Percentiles rank a stretch among this genome's conserved stretches.
Conservation (phyloP, 306 rosid genomes). For the Trifolium dubium region DNA sequence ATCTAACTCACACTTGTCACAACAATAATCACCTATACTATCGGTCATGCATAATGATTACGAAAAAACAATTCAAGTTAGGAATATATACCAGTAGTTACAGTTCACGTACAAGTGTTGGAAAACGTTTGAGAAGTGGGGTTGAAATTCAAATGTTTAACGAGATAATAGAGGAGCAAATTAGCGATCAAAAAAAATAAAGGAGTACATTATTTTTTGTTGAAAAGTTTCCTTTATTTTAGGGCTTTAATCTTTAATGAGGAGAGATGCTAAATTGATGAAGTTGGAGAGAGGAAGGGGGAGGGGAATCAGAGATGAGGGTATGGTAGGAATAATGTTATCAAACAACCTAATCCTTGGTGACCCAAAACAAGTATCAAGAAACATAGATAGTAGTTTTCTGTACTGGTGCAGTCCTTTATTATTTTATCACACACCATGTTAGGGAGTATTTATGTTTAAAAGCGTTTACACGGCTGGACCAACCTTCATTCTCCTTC, state of each 20-base stretch:
- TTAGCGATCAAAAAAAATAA: background rate
- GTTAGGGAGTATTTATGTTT: conserved; percentile 9
- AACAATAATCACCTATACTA: background rate
- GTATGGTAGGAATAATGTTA: background rate
- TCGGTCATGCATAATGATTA: background rate
- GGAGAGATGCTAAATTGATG: background rate
- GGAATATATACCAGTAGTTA: conserved; percentile 2
- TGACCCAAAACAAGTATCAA: background rate
- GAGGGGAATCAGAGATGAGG: background rate
- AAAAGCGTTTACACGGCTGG: background rate
- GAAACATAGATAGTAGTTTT: background rate
- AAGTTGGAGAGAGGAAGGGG: background rate
- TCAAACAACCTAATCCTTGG: background rate
- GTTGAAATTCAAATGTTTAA: background rate
- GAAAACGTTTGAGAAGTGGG: background rate
- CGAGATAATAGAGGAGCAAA: background rate
- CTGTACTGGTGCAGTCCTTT: background rate
- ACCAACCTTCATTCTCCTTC: background rate
- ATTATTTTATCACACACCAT: background rate
- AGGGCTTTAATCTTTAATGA: background rate
- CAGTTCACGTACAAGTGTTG: background rate
- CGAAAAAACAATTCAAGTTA: background rate
- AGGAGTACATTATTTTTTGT: background rate
- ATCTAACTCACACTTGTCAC: no score
- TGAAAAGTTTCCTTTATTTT: background rate